Percentiles rank a stretch among this genome's conserved stretches.
These are phyloP conservation scores for Aspergillus hiratsukae DNA, from an alignment of 2,329 filamentous ascomycete genomes.

Conservation along the genomic window DNA sequence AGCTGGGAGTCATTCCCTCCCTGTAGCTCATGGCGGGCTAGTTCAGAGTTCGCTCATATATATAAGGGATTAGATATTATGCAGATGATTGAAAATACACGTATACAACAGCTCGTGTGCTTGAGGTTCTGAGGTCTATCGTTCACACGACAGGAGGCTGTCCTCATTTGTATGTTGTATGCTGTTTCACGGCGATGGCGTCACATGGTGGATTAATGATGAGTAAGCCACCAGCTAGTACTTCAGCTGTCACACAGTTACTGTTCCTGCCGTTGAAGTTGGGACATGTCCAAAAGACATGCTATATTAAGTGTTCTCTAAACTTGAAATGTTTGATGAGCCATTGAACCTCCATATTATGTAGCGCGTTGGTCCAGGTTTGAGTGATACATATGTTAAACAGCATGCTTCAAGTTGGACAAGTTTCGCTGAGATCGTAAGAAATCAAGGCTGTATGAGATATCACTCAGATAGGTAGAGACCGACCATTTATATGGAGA, in stretches of 20 bases:
- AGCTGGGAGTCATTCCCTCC: slow-evolving; percentile 2
- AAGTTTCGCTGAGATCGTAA: background rate
- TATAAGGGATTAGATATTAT: background rate
- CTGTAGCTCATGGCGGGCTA: slow-evolving; percentile 4
- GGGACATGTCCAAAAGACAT: background rate
- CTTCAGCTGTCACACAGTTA: background rate
- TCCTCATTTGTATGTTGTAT: background rate
- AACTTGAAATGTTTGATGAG: background rate
- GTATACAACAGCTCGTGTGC: background rate
- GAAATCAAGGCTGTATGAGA: background rate
- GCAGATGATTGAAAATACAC: background rate
- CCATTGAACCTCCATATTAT: background rate
- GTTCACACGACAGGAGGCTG: background rate
- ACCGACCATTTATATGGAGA: background rate
- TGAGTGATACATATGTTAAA: background rate
- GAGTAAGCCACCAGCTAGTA: background rate
- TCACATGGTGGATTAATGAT: background rate
- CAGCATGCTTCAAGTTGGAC: background rate
- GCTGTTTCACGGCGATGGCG: background rate
- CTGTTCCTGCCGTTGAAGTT: background rate
- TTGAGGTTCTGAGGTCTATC: background rate
- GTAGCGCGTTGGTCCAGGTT: background rate
- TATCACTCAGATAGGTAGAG: background rate
- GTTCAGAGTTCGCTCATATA: background rate
- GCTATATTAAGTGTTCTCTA: background rate